phyloP scores from a whole-genome alignment of 176 grass and related monocot species.

The Pharus latifolius region DNA sequence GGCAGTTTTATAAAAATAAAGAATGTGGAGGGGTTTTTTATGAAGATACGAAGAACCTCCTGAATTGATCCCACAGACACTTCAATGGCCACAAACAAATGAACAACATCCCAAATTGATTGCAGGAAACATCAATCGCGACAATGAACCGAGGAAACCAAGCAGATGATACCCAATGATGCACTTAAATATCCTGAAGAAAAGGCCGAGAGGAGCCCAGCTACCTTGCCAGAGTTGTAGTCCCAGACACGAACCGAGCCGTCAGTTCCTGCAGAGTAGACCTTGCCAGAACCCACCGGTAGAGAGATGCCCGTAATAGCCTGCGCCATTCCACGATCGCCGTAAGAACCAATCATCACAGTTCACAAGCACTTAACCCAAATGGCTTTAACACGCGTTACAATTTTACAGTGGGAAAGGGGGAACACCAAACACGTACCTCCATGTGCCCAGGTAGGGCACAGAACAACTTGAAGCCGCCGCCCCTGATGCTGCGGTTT shows the following conservation, averaged over 20 bases:
- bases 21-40: too few species aligned
- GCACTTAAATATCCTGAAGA: background rate
- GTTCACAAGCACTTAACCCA: too few species aligned
- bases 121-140: background rate
- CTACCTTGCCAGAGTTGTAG: conserved; percentile 31
- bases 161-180: background rate
- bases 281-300: conserved; percentile 20
- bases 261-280: conserved; percentile 26
- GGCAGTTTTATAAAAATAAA: too few species aligned
- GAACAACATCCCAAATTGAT: background rate
- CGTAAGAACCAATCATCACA: background rate
- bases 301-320: conserved; percentile 29
- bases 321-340: background rate
- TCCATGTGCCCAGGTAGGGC: too few species aligned
- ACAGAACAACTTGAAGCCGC: too few species aligned
- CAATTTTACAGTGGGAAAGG: too few species aligned
- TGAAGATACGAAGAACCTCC: background rate
- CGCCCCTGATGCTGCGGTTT: too few species aligned
- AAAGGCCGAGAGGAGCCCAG: background rate
- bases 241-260: conserved; percentile 35
- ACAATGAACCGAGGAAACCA: background rate
- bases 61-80: background rate
- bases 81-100: background rate
- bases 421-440: too few species aligned
- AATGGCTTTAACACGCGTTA: too few species aligned